phyloP scores from a whole-genome alignment of 2,329 filamentous ascomycete genomes.

The Curvularia sp. region DNA sequence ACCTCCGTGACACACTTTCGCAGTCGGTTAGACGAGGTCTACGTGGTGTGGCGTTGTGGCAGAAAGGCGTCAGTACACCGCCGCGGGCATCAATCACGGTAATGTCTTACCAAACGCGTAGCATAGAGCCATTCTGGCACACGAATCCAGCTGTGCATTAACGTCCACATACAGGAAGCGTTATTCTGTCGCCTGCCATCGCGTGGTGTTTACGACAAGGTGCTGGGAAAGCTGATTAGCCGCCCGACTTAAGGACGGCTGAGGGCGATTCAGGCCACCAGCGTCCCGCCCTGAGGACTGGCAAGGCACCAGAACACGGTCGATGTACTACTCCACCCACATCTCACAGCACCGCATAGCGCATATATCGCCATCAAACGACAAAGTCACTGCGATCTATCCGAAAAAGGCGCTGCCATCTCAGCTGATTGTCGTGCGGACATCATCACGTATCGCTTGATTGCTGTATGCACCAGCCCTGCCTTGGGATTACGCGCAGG shows the following conservation, averaged over 20 bases:
- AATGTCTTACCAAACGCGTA: background rate
- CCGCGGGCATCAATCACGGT: background rate
- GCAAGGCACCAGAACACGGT: background rate
- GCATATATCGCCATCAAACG: background rate
- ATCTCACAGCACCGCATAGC: background rate
- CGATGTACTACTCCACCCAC: background rate
- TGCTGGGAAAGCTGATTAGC: background rate
- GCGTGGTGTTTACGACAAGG: background rate
- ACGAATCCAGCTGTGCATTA: background rate
- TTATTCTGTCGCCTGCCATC: background rate
- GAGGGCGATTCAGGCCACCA: conserved; percentile 14
- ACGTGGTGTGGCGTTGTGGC: background rate
- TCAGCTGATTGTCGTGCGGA: background rate
- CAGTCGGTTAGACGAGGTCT: background rate
- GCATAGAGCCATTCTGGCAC: background rate
- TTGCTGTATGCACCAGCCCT: background rate
- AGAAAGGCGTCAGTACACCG: background rate
- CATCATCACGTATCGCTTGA: background rate
- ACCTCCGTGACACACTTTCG: background rate
- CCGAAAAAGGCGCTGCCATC: background rate
- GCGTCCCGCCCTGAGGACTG: conserved; percentile 4
- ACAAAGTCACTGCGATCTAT: background rate
- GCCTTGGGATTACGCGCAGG: background rate
- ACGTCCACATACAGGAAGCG: background rate
- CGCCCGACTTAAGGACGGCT: conserved; percentile 1